Base-by-base conservation (phyloP, 495 filamentous ascomycete genomes). In the Penicillium salamii region DNA sequence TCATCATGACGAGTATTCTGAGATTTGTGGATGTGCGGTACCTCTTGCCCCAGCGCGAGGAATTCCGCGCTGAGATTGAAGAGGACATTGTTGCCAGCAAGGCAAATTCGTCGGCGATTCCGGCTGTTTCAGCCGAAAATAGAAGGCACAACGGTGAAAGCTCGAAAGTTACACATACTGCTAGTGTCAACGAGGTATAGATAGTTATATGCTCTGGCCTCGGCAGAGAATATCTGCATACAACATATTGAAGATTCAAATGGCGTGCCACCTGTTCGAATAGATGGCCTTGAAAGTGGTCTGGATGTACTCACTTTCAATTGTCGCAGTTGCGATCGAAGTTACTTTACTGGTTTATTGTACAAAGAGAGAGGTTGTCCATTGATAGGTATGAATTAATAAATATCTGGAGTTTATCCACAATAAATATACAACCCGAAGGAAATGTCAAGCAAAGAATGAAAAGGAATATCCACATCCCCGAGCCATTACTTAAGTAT, bases 1-100 rank as follows among this genome's bases (percentile, higher is more conserved):
- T 65, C 36, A 58, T 65, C 15, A 67, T 67, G 64, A 67, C 64
- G 0, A 53, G 53, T 33, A 11, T 50, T 2, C 19, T 67, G 17
- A 52, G 64, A 15, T 61, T 44, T 32, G 51, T 67, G 28, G 64
- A 67, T 55, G 61, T 62, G 12, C 31, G 49, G 13, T 67, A 65
- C 48, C 47, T 65, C 6, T n/a, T 60, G 5, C 61, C 58, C 0
- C 58, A 65, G 46, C 61, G 64, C 14, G 54, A 39, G 18, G 56
- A 53, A 0, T 67, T 67, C 33, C 55, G 54, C 19, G 56, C 35
- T n/a, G 38, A 34, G 0, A 7, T 62, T 5, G 56, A 62, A 15
- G 54, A 39, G 5, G 37, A 62, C 15, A 57, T 33, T 3, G 46
- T 52, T 8, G 52, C 28, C 8, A 43, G 44, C 11, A 59, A 58